phyloP scores from a whole-genome alignment of 164 flowering plant species.

The Akebia trifoliata region DNA sequence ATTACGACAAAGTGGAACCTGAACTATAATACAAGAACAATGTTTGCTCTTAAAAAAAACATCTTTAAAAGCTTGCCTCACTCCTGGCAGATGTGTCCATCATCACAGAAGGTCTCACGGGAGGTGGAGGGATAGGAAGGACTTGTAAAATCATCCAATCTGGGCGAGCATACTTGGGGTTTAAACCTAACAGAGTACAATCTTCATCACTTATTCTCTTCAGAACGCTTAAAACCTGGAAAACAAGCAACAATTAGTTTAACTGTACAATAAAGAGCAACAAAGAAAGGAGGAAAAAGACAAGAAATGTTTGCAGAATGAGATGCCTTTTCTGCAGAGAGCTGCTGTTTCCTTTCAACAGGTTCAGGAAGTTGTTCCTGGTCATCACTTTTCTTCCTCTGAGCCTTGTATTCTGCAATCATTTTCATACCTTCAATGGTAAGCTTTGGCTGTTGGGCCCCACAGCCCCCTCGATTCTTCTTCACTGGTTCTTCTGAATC shows the following conservation, averaged over 20 bases:
- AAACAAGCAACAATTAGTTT: slow-evolving; percentile 7
- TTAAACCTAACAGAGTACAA: slow-evolving; percentile 64
- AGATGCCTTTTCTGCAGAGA: slow-evolving; percentile 83
- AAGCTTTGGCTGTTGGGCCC: slow-evolving; percentile 95
- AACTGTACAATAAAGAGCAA: neutral
- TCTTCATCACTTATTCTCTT: slow-evolving; percentile 97
- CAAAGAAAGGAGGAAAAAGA: neutral
- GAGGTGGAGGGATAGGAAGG: slow-evolving; percentile 98
- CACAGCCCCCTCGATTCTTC: slow-evolving; percentile 91
- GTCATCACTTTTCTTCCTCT: slow-evolving; percentile 87
- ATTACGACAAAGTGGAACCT: neutral
- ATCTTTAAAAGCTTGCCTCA: too few relatives aligned
- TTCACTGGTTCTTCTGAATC: slow-evolving; percentile 76
- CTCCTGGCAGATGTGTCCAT: slow-evolving; percentile 98
- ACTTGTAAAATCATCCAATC: slow-evolving; percentile 99
- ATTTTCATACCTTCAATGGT: slow-evolving; percentile 98
- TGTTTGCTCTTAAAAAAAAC: neutral
- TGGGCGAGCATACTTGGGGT: slow-evolving; percentile 94
- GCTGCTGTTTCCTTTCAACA: slow-evolving; percentile 91
- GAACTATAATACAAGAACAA: neutral
- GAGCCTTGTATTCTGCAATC: slow-evolving; percentile 88
- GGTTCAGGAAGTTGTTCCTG: slow-evolving; percentile 97
- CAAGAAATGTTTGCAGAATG: neutral
- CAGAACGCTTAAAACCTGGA: slow-evolving; percentile 80
- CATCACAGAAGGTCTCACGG: slow-evolving; percentile 99